phyloP scores from a whole-genome alignment of 768 basidiomycete species.

The Tricholoma bakamatsutake region DNA sequence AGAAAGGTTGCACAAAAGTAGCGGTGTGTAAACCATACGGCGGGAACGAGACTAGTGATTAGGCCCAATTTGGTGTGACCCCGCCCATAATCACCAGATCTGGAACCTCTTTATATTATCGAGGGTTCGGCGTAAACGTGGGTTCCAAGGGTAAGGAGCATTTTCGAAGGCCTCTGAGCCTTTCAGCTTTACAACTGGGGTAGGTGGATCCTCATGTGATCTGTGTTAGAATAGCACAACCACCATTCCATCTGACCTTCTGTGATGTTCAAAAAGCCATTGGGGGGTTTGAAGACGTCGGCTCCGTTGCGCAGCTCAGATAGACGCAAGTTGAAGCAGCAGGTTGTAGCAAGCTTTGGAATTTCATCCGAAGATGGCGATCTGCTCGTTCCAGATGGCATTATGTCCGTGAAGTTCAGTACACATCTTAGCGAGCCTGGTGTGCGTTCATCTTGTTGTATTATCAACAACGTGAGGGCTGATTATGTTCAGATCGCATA shows the following conservation, averaged over 20 bases:
- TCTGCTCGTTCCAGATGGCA: constrained; percentile 66
- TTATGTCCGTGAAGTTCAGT: constrained; percentile 60
- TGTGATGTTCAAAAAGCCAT: constrained; percentile 76
- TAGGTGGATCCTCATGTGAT: too few relatives aligned
- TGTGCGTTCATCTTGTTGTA: constrained; percentile 28
- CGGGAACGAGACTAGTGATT: too few relatives aligned
- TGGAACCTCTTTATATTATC: too few relatives aligned
- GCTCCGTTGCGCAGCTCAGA: constrained; percentile 72
- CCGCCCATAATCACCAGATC: too few relatives aligned
- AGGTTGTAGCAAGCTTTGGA: constrained; percentile 41
- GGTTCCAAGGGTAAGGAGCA: too few relatives aligned
- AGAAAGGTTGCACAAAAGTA: too few relatives aligned
- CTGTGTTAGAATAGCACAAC: constrained; percentile 4
- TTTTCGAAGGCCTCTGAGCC: too few relatives aligned
- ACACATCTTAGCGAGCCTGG: constrained; percentile 63
- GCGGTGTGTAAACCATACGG: too few relatives aligned
- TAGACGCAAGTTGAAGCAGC: constrained; percentile 63
- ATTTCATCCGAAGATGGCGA: constrained; percentile 57
- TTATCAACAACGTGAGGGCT: neutral
- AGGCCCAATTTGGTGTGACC: too few relatives aligned
- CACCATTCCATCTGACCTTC: neutral
- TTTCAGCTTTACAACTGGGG: too few relatives aligned
- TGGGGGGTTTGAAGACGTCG: constrained; percentile 65
- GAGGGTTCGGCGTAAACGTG: too few relatives aligned
- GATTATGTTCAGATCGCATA: constrained; percentile 49